These are phyloP conservation scores for Pseudoturritis turrita DNA, from an alignment of 345 rosid genomes.

Conservation along the genomic window DNA sequence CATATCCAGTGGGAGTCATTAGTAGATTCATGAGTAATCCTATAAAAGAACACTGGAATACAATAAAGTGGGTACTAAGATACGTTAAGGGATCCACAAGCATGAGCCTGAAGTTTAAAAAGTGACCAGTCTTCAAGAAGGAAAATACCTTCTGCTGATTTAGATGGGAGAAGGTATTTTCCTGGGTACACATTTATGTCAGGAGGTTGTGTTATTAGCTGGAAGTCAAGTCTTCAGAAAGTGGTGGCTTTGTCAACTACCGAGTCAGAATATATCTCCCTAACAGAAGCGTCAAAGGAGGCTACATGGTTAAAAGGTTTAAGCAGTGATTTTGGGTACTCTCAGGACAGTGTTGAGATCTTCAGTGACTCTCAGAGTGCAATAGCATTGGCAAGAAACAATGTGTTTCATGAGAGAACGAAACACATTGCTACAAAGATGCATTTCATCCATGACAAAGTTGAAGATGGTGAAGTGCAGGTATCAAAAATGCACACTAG, in stretches of 20 bases:
- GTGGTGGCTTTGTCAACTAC: not conserved
- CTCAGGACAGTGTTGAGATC: fast-evolving
- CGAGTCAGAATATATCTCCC: not conserved
- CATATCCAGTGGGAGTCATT: not conserved
- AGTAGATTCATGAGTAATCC: not conserved
- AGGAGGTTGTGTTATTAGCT: not conserved
- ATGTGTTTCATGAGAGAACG: not conserved
- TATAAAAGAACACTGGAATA: not conserved
- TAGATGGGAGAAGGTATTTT: not conserved
- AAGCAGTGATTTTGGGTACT: not conserved
- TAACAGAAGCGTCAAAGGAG: not conserved
- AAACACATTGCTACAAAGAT: not conserved
- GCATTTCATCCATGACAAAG: not conserved
- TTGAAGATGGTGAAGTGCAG: not conserved
- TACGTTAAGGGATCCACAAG: not conserved
- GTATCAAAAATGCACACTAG: not conserved
- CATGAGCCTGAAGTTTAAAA: not conserved
- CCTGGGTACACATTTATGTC: not conserved
- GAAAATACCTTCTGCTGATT: not conserved
- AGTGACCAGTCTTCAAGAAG: not conserved
- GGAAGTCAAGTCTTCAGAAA: not conserved
- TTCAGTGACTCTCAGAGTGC: not conserved
- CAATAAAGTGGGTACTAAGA: not conserved
- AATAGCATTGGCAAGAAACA: not conserved
- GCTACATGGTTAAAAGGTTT: not conserved